Conservation (phyloP, 2,329 filamentous ascomycete species). For the Colletotrichum orchidophilum region DNA sequence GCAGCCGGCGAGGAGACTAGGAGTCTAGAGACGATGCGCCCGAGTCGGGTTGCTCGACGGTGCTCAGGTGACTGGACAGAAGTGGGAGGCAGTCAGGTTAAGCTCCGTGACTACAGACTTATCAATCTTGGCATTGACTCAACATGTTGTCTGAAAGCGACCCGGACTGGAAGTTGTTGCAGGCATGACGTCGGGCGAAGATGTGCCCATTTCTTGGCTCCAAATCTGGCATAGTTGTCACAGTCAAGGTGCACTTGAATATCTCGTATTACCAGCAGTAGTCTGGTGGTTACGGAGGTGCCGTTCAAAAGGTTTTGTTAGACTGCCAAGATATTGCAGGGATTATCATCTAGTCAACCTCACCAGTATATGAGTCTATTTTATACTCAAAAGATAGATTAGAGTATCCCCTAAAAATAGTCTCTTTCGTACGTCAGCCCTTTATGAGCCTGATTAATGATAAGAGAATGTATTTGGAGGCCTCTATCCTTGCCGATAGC, state of each 20-base stretch:
- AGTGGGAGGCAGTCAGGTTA: not conserved
- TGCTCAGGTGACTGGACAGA: not conserved
- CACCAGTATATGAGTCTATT: no score
- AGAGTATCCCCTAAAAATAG: no score
- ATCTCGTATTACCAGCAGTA: not conserved
- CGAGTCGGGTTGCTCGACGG: not conserved
- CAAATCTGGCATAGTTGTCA: not conserved
- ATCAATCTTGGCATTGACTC: not conserved
- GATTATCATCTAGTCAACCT: no score
- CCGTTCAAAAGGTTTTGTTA: no score
- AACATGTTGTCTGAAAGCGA: not conserved
- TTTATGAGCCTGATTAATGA: no score
- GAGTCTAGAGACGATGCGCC: not conserved
- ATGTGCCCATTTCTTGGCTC: not conserved
- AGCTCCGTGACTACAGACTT: not conserved
- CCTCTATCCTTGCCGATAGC: no score
- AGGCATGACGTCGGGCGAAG: not conserved
- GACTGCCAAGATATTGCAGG: no score
- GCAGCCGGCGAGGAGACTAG: conserved; percentile 11
- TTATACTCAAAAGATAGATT: no score
- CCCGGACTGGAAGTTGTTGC: not conserved
- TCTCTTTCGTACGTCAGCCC: no score
- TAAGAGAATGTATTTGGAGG: conserved; percentile 1
- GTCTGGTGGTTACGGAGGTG: not conserved
- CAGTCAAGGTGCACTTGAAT: not conserved